Base-by-base conservation (phyloP, 306 rosid genomes). In the Prunus mongolica region DNA sequence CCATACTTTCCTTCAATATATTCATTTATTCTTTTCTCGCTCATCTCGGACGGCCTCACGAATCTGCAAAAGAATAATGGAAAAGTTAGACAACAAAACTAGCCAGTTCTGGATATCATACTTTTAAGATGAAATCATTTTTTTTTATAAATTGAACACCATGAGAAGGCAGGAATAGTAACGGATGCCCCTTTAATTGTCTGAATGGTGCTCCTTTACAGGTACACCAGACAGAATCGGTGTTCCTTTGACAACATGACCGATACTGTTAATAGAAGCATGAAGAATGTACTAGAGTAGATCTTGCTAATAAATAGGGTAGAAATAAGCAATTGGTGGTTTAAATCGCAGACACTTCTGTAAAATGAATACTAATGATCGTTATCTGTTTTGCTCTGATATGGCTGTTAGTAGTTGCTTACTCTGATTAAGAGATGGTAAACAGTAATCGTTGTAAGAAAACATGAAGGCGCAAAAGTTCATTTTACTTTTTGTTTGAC, bases 1-100 rank as follows among this genome's bases (percentile, higher is more conserved):
- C 98, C 98, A 22, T 94, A 94, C 67, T 94, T 94, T 67, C 96
- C 97, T 81, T 90, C 93, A 75, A 92, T 87, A 73, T 94, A 94
- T 78, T 90, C 93, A 78, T 86, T 90, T 81, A 90, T 86, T 79
- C 88, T 84, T 57, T 70, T 86, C 72, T 90, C 87, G 0, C 88
- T 85, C 97, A 94, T 94, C 74, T 64, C 81, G 22, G 96, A 41
- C 12, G 98, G 98, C 87, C 96, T 90, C 68, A 92, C 98, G 63
- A 94, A 94, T 88, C 97, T 94, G 87, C 46, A 81, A 78, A 77
- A 79, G 76, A 75, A 68, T 80, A 51, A 76, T 22, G 61, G 73
- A 67, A 11, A 50, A 47, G 13, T 3, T 25, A 12, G 54, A 32
- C 10, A 58, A 12, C 2, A 49, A 45, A 67, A 38, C 19, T 22